A percentile compares a stretch with the other conserved stretches of the same genome.
These are phyloP conservation scores for Leptodermis oblonga DNA, from an alignment of 257 asterid genomes.

Conservation along the genomic window DNA sequence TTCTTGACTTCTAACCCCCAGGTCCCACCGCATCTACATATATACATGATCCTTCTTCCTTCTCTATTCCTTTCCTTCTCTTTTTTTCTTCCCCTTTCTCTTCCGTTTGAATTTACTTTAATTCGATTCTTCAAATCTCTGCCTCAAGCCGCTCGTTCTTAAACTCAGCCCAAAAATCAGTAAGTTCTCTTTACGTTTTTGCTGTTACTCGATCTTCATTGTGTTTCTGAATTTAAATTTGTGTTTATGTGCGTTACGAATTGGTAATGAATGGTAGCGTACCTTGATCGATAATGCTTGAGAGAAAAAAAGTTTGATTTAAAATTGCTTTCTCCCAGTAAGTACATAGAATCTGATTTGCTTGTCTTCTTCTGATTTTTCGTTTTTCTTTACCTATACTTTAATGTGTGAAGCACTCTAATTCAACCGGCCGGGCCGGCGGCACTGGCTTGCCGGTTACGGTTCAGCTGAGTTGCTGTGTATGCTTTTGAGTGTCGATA, in stretches of 20 bases:
- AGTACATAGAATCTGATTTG: no score
- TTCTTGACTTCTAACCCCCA: not conserved
- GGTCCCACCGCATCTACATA: not conserved
- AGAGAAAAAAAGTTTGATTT: no score
- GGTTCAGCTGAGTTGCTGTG: no score
- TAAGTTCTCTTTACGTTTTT: slow-evolving; percentile 13
- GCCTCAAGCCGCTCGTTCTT: not conserved
- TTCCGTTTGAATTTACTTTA: not conserved
- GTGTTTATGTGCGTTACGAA: no score
- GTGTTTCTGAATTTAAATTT: no score
- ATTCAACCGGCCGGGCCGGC: no score
- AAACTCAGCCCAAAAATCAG: slow-evolving; percentile 6
- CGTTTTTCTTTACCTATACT: not conserved
- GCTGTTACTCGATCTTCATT: not conserved
- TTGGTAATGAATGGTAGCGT: not conserved
- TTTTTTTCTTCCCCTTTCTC: not conserved
- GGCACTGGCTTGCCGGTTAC: no score
- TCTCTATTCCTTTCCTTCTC: not conserved
- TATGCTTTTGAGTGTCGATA: no score
- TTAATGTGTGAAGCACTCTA: no score
- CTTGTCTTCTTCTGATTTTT: no score
- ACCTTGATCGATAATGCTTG: not conserved
- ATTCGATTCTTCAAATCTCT: not conserved
- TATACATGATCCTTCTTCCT: not conserved
- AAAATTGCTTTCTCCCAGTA: not conserved